Percentiles rank a stretch among this genome's conserved stretches.
These are phyloP conservation scores for Colletotrichum limetticola DNA, from an alignment of 2,329 filamentous ascomycete genomes.

Conservation along the genomic window DNA sequence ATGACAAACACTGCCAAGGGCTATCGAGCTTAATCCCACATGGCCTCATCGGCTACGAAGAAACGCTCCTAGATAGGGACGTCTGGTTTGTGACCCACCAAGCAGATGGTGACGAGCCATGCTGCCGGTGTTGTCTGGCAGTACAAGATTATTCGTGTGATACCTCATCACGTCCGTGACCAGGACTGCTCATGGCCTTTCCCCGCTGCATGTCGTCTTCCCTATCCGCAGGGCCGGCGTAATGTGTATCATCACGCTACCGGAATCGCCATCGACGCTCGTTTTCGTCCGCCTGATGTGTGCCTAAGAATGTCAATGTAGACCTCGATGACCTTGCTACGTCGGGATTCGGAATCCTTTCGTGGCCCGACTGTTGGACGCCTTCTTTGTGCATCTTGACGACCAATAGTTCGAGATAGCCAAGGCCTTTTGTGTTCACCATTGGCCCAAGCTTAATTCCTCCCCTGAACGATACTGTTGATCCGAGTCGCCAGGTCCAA, in stretches of 20 bases:
- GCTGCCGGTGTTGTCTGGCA: conserved; percentile 18
- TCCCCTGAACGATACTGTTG: neutral
- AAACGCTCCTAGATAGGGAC: neutral
- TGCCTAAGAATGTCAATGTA: neutral
- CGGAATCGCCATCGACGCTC: neutral
- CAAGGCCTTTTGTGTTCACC: neutral
- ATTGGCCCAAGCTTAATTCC: neutral
- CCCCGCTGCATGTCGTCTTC: neutral
- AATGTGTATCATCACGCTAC: neutral
- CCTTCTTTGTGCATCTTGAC: neutral
- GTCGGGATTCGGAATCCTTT: neutral
- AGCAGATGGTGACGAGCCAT: neutral
- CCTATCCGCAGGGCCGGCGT: neutral
- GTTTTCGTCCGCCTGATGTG: neutral
- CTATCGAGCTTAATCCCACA: neutral
- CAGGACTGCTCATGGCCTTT: conserved; percentile 3
- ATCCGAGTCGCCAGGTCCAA: neutral
- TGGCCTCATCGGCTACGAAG: neutral
- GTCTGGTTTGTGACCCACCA: neutral
- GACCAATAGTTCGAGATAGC: neutral
- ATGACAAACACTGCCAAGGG: neutral
- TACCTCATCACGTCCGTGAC: neutral
- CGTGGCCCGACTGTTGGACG: neutral
- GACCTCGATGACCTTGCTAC: neutral
- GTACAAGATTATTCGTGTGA: neutral